These are phyloP conservation scores for Ophiocordyceps camponoti-floridani DNA, from an alignment of 2,329 filamentous ascomycete genomes.

Conservation along the genomic window DNA sequence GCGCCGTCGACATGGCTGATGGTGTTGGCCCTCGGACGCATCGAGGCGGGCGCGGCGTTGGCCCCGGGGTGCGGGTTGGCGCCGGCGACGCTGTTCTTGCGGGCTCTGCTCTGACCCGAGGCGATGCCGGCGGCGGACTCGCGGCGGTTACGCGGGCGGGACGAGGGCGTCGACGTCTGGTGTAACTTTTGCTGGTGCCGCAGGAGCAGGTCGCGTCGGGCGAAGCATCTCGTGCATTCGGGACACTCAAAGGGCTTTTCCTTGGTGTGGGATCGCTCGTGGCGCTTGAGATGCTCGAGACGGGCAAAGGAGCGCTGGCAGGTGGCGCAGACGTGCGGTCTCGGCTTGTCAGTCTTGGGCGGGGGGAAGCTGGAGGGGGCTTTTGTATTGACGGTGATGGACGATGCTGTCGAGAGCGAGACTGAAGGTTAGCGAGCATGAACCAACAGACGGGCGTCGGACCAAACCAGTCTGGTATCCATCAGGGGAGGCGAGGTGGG, in stretches of 20 bases:
- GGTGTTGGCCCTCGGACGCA: constrained; percentile 85
- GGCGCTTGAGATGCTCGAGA: constrained; percentile 88
- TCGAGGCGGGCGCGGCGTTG: constrained; percentile 31
- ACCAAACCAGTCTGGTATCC: background rate
- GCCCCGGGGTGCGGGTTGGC: constrained; percentile 23
- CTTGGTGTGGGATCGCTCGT: constrained; percentile 95
- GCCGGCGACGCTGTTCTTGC: constrained; percentile 79
- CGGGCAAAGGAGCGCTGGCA: constrained; percentile 87
- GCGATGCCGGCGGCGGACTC: constrained; percentile 69
- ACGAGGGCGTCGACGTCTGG: constrained; percentile 75
- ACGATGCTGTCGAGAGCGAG: constrained; percentile 19
- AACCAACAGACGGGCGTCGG: background rate
- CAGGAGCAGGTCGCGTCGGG: constrained; percentile 74
- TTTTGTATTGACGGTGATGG: constrained; percentile 33
- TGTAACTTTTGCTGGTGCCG: constrained; percentile 98
- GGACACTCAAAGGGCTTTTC: constrained; percentile 98
- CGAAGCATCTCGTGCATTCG: constrained; percentile 88
- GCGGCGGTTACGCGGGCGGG: constrained; percentile 70
- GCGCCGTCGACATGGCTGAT: constrained; percentile 80
- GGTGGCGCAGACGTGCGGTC: constrained; percentile 83
- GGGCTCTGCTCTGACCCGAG: constrained; percentile 52
- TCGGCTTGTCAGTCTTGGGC: constrained; percentile 92
- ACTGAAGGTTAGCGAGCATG: constrained; percentile 5
- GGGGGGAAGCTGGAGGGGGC: constrained; percentile 42
- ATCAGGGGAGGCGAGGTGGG: constrained; percentile 1